Evolutionary conservation across 2,329 filamentous ascomycete species (phyloP), one percentile per base, ranked within the genome.

Genomic region (Colletotrichum scovillei): DNA sequence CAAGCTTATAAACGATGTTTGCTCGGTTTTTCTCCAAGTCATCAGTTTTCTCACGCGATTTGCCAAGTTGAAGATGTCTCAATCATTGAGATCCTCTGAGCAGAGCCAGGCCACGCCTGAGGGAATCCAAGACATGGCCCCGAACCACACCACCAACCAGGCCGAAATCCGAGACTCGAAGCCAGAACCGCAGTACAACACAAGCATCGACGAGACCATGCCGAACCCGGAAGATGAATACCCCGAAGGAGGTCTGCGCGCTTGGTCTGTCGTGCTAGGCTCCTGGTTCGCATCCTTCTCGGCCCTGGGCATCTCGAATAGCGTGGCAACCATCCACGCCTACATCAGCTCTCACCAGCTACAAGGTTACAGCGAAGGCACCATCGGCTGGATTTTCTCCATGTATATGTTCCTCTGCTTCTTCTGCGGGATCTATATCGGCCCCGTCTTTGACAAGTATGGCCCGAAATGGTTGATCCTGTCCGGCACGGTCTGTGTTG

Each of bases 231-330:
- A 85, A 19, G 86, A 89, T 73, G 88, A 87, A 1, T 97, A 96
- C 78, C 95, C 95, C 0, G 95, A 98, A 84, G 95, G 95, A 59
- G 95, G 95, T 9, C 80, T 90, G 11, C 83, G 89, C 76, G 94
- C 94, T 64, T 98, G 95, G 94, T 87, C 94, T 5, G 95, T 97
- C 32, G 94, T 98, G 3, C 84, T 96, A 19, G 95, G 95, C 38
- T 92, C 92, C 19, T 98, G 95, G 86, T 90, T 92, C 77, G 92
- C 92, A 12, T 90, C 97, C 74, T 87, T 94, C 74, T 91, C 93
- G 9, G 90, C 91, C 2, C 90, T 97, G 67, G 95, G 95, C 0
- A 85, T 96, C 77, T 92, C 97, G 87, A 95, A 95, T 81, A 92
- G 90, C 74, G 88, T 95, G 65, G 94, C 92, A 19, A 92, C 93